Percentiles rank a stretch among this genome's conserved stretches.
phyloP scores from a whole-genome alignment of 805 yeast species.

The Maudiozyma saulgeensis region DNA sequence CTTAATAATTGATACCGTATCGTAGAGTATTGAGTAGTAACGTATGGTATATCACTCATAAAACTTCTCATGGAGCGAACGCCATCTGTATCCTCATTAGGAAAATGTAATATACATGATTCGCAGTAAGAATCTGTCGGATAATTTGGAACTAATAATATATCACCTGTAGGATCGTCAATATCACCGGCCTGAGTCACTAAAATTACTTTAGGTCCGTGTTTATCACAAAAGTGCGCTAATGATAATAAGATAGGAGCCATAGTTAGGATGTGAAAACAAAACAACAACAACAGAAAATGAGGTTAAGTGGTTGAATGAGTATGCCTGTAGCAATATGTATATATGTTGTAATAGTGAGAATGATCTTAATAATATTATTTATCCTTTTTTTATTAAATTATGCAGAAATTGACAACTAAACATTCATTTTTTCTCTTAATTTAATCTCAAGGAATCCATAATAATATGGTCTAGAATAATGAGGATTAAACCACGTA shows the following conservation, averaged over 20 bases:
- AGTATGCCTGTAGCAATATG: too few relatives aligned
- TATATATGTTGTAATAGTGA: too few relatives aligned
- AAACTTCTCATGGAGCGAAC: conserved; percentile 29
- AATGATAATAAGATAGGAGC: conserved; percentile 30
- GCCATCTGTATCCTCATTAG: conserved; percentile 23
- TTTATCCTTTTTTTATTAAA: too few relatives aligned
- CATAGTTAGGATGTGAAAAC: conserved; percentile 3
- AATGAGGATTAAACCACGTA: too few relatives aligned
- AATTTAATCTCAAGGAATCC: too few relatives aligned
- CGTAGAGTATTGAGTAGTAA: conserved; percentile 55
- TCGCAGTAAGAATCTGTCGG: conserved; percentile 44
- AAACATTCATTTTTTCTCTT: too few relatives aligned
- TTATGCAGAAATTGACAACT: too few relatives aligned
- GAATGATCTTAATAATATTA: too few relatives aligned
- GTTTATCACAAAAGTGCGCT: conserved; percentile 72
- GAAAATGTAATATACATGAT: conserved; percentile 50
- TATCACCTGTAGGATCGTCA: conserved; percentile 14
- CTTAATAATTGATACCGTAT: conserved; percentile 44
- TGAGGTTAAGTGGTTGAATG: too few relatives aligned
- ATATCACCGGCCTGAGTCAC: conserved; percentile 43
- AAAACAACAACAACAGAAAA: too few relatives aligned
- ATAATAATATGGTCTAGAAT: too few relatives aligned
- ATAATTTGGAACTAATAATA: conserved; percentile 31
- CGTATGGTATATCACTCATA: conserved; percentile 25
- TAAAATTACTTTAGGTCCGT: conserved; percentile 59